Conservation (phyloP, 345 rosid species). For the Aegle marmelos region DNA sequence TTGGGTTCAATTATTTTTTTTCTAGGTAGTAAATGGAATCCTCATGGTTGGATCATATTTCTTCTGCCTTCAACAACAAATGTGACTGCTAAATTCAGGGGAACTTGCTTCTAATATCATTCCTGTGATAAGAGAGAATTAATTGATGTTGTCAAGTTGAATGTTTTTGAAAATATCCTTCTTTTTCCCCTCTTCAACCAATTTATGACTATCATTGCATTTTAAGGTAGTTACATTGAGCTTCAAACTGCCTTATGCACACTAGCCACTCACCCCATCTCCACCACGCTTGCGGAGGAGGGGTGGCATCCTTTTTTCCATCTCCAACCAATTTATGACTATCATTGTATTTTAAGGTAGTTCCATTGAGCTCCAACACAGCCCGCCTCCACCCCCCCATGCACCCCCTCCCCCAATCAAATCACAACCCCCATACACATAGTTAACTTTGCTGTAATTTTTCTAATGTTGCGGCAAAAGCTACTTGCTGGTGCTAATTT, state of each 20-base stretch:
- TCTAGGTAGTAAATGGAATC: too few species aligned
- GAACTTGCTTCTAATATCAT: not conserved
- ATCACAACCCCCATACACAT: not conserved
- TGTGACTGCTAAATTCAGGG: not conserved
- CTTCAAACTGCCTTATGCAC: too few species aligned
- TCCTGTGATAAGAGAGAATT: not conserved
- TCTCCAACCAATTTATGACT: not conserved
- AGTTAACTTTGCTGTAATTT: not conserved
- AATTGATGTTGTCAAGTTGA: not conserved
- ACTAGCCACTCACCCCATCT: too few species aligned
- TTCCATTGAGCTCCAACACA: too few species aligned
- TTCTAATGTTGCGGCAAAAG: not conserved
- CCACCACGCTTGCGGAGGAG: too few species aligned
- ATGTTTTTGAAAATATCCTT: not conserved
- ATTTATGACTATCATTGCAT: not conserved
- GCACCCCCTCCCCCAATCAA: too few species aligned
- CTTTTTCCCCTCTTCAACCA: not conserved
- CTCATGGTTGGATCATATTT: not conserved
- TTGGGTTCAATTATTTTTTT: conserved; percentile 7
- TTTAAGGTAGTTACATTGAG: too few species aligned
- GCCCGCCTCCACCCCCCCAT: too few species aligned
- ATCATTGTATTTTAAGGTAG: not conserved
- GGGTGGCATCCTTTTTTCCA: not conserved
- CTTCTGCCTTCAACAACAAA: not conserved
- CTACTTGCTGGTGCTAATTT: not conserved